These are phyloP conservation scores for Sclerotinia nivalis DNA, from an alignment of 2,329 filamentous ascomycete genomes.

Conservation along the genomic window DNA sequence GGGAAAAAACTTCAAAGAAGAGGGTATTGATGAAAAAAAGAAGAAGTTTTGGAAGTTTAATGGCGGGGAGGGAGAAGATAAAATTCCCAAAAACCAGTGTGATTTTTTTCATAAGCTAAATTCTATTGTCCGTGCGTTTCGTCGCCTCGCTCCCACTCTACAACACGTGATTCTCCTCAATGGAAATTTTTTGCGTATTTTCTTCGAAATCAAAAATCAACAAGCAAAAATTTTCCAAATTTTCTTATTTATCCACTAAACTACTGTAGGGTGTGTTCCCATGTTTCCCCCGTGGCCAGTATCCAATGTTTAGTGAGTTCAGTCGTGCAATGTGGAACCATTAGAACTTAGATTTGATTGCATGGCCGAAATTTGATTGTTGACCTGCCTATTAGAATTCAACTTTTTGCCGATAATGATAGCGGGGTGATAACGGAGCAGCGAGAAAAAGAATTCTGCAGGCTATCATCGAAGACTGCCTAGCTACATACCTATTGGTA, in stretches of 20 bases:
- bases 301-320: not conserved
- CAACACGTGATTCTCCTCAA: not conserved
- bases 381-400: constrained; percentile 6
- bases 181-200: not conserved
- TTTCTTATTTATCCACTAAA: not conserved
- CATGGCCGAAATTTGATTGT: not conserved
- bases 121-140: constrained; percentile 6
- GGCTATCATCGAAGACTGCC: not conserved
- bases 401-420: constrained; percentile 5
- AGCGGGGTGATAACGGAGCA: constrained; percentile 11
- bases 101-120: constrained; percentile 20
- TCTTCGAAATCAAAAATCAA: not conserved
- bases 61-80: constrained; percentile 27
- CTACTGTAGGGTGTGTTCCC: not conserved
- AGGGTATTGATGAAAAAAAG: constrained; percentile 21
- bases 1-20: constrained; percentile 25
- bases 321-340: constrained; percentile 2
- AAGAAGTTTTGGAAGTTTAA: constrained; percentile 18
- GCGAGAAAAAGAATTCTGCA: not conserved
- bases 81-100: constrained; percentile 18
- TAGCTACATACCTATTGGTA: not conserved
- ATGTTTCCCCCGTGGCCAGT: not conserved
- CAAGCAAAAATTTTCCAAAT: constrained; percentile 8
- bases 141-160: constrained; percentile 8
- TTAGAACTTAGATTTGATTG: not conserved